Base-by-base conservation (phyloP, 306 rosid genomes). In the Inga oerstediana region DNA sequence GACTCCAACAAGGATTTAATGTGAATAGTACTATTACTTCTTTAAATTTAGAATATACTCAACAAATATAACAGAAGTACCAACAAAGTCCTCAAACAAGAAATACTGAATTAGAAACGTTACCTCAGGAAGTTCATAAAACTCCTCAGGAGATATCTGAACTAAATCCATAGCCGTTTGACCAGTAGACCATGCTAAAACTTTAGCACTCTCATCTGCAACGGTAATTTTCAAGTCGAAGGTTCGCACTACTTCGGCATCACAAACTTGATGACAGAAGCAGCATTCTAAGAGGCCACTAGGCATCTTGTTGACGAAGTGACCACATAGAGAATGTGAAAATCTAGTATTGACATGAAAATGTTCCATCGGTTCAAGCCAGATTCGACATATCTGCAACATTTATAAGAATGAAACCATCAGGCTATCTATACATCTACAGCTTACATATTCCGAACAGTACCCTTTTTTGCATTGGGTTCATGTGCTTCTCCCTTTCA, bases 101-200 rank as follows among this genome's bases (percentile, higher is more conserved):
- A 14, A 54, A 84, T 20, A 66, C 71, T 20, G 70, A 72, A 51
- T 80, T 84, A 39, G 30, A 43, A 46, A 66, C 10, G 68, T 85
- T 93, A 93, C 98, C 98, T 95, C 98, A 14, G 95, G 92, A 75
- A 93, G 97, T 76, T 91, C 96, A 64, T 77, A 66, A 81, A 95
- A 95, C 77, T 93, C 97, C 20, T 92, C 94, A 0, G 98, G 94
- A 74, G 97, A 92, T 88, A 95, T 93, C 85, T 93, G 98, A 85
- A 95, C 87, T 86, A 95, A 82, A 84, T 95, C 98, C 84, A 91
- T 87, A 48, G 98, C 98, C 69, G 98, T 88, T 87, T 91, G 94
- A 86, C 97, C 97, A 27, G 92, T 87, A 81, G 95, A 93, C 94
- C 97, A 91, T 15, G 98, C 97, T 64, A 91, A 88, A 81, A 92